Percentiles rank a stretch among this genome's conserved stretches.
Evolutionary conservation across 805 yeast genomes (phyloP).

Genomic region (Myxozyma melibiosi): DNA sequence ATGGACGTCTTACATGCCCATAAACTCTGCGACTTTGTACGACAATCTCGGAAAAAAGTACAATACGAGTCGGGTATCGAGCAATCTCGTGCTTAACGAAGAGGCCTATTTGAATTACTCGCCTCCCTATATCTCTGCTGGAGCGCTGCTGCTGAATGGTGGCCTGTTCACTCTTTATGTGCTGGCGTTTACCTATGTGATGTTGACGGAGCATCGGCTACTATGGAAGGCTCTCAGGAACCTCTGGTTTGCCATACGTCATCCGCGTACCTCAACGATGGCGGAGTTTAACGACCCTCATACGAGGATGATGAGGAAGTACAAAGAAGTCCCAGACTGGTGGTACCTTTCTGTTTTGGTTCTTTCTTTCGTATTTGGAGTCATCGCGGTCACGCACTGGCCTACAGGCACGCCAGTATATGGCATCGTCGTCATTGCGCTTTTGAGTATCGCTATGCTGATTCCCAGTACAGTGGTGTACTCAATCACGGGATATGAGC

Average conservation of each 20-base stretch:
- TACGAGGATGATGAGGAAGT: not conserved
- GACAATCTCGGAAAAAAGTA: slow-evolving; percentile 42
- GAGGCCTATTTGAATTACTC: slow-evolving; percentile 58
- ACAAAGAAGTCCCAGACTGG: too few species aligned
- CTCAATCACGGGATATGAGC: slow-evolving; percentile 61
- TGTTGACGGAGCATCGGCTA: slow-evolving; percentile 45
- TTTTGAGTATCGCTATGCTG: slow-evolving; percentile 43
- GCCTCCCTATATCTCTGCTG: slow-evolving; percentile 57
- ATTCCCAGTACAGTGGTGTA: slow-evolving; percentile 64
- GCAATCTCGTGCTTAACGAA: slow-evolving; percentile 48
- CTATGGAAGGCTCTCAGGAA: slow-evolving; percentile 26
- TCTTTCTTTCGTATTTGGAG: slow-evolving; percentile 42
- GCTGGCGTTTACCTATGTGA: slow-evolving; percentile 52
- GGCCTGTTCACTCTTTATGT: slow-evolving; percentile 56
- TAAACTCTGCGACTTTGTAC: slow-evolving; percentile 50
- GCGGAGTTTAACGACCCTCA: slow-evolving; percentile 45
- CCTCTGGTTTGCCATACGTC: slow-evolving; percentile 49
- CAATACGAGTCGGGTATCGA: slow-evolving; percentile 52
- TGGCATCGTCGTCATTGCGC: slow-evolving; percentile 60
- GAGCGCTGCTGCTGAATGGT: slow-evolving; percentile 46
- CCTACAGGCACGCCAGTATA: slow-evolving; percentile 59
- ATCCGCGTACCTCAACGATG: not conserved
- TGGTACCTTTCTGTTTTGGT: too few species aligned
- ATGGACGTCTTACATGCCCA: slow-evolving; percentile 46
- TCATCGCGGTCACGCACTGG: slow-evolving; percentile 46